A percentile compares a stretch with the other conserved stretches of the same genome.
Evolutionary conservation across 257 asterid species (phyloP).

Genomic region (Solanum habrochaites): DNA sequence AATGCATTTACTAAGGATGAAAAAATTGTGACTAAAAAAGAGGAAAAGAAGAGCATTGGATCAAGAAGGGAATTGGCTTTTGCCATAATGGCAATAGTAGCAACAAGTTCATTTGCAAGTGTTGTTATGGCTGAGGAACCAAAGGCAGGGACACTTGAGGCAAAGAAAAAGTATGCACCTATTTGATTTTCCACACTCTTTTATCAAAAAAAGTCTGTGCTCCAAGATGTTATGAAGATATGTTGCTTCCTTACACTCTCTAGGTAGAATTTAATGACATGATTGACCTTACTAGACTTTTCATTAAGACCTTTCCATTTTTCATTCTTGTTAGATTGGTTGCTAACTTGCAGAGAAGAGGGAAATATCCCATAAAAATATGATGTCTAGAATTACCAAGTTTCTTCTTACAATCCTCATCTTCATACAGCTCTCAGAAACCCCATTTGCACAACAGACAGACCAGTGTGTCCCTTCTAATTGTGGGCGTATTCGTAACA

Average conservation of each 20-base stretch:
- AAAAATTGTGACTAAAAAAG: conserved; percentile 7
- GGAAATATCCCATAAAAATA: neutral
- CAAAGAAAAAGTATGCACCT: conserved; percentile 67
- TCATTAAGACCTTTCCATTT: neutral
- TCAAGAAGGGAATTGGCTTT: conserved; percentile 51
- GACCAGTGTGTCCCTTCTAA: neutral
- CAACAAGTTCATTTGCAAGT: conserved; percentile 31
- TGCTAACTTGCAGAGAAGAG: neutral
- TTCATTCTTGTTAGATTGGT: neutral
- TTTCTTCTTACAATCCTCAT: neutral
- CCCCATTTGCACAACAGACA: neutral
- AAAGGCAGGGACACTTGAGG: conserved; percentile 34
- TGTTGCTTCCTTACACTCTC: neutral
- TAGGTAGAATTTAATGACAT: too few species aligned
- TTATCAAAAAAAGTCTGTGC: neutral
- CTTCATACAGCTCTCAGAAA: neutral
- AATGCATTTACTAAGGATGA: conserved; percentile 32
- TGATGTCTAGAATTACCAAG: neutral
- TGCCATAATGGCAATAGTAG: conserved; percentile 35
- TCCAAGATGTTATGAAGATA: neutral
- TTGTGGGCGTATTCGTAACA: conserved; percentile 1
- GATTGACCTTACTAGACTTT: neutral
- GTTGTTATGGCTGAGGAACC: conserved; percentile 60
- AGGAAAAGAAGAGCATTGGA: conserved; percentile 21
- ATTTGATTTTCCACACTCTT: conserved; percentile 13